Evolutionary conservation across 2,329 filamentous ascomycete species (phyloP).

Genomic region (Fusarium sp.): DNA sequence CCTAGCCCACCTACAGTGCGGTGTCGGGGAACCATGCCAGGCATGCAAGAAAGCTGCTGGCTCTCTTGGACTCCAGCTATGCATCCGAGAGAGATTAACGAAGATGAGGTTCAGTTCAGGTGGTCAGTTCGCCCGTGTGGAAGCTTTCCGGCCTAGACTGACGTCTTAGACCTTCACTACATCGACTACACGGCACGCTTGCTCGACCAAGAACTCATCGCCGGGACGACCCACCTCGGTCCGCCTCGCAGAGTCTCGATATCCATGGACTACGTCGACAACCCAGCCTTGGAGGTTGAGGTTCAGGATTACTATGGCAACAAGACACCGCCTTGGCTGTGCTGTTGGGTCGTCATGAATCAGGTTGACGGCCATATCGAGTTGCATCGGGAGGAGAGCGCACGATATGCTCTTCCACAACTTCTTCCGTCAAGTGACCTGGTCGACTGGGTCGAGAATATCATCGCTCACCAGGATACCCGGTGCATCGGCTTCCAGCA

Average conservation of each 20-base stretch:
- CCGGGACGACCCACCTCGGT: slow-evolving; percentile 45
- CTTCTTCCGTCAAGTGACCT: slow-evolving; percentile 38
- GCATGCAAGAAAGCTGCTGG: slow-evolving; percentile 43
- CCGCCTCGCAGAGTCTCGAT: slow-evolving; percentile 41
- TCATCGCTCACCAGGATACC: slow-evolving; percentile 38
- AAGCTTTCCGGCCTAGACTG: neutral
- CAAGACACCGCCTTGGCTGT: slow-evolving; percentile 41
- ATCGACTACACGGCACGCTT: slow-evolving; percentile 45
- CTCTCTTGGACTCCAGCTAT: slow-evolving; percentile 40
- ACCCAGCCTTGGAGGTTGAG: slow-evolving; percentile 39
- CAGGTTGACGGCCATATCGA: slow-evolving; percentile 44
- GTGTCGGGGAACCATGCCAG: slow-evolving; percentile 41
- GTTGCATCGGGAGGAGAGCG: slow-evolving; percentile 43
- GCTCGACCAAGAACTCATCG: slow-evolving; percentile 44
- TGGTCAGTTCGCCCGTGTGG: slow-evolving; percentile 23
- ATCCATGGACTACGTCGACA: slow-evolving; percentile 45
- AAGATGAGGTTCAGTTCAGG: slow-evolving; percentile 46
- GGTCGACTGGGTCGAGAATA: slow-evolving; percentile 43
- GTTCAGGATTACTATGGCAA: slow-evolving; percentile 44
- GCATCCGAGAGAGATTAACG: slow-evolving; percentile 44
- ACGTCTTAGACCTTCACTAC: slow-evolving; percentile 43
- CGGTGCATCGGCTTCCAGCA: slow-evolving; percentile 45
- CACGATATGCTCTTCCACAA: slow-evolving; percentile 42
- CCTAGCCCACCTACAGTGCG: slow-evolving; percentile 31
- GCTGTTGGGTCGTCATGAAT: slow-evolving; percentile 46